Percentiles rank a stretch among this genome's conserved stretches.
These are phyloP conservation scores for Amborella trichopoda DNA, from an alignment of 164 flowering plant genomes.

Conservation along the genomic window DNA sequence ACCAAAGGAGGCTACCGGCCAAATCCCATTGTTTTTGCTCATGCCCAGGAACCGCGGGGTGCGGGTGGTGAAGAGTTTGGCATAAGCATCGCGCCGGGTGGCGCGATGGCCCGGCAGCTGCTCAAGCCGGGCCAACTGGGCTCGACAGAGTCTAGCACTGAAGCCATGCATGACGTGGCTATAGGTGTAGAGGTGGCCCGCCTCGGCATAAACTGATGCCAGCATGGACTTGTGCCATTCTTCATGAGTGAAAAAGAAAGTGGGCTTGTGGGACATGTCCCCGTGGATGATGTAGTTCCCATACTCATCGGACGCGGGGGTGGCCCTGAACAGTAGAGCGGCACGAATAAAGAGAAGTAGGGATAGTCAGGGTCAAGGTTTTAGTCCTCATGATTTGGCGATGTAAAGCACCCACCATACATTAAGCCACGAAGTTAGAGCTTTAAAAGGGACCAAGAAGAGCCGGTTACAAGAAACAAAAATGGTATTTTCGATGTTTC, in stretches of 20 bases:
- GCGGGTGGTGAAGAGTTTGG: constrained; percentile 9
- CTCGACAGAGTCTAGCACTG: constrained; percentile 4
- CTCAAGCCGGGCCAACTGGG: constrained; percentile 6
- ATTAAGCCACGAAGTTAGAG: too few relatives aligned
- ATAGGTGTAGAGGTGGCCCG: neutral
- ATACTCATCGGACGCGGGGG: too few relatives aligned
- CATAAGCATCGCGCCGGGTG: constrained; percentile 4
- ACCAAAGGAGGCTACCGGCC: constrained; percentile 9
- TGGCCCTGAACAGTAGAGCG: too few relatives aligned
- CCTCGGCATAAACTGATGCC: neutral
- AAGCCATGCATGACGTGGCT: constrained; percentile 8
- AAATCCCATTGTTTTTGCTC: neutral
- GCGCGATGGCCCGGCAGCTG: constrained; percentile 7
- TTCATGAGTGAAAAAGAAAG: neutral
- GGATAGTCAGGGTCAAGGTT: too few relatives aligned
- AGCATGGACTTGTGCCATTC: neutral
- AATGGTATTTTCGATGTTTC: too few relatives aligned
- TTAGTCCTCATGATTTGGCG: too few relatives aligned
- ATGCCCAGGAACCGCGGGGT: constrained; percentile 9
- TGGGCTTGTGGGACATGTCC: constrained; percentile 1
- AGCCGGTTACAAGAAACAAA: too few relatives aligned
- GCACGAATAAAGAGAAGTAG: too few relatives aligned
- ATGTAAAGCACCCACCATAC: too few relatives aligned
- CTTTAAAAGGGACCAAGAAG: too few relatives aligned
- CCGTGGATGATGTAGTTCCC: constrained; percentile 1